Evolutionary conservation across 805 yeast genomes (phyloP), one percentile per base, ranked within the genome.

Genomic region (Kluyveromyces nonfermentans): DNA sequence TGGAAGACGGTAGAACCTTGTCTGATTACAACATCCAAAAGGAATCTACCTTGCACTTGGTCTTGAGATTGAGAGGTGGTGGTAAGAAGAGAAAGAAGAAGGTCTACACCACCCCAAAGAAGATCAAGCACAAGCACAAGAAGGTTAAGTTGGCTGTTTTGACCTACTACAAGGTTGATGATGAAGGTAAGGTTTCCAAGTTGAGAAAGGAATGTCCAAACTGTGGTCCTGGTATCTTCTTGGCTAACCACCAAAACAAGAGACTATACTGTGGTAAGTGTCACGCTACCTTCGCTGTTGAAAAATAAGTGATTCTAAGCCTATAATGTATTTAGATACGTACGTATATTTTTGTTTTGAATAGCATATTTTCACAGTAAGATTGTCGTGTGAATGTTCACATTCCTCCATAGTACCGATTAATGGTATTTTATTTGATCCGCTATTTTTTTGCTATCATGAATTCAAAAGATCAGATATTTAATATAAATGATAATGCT

Each of bases 61-160:
- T 90, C 56, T 77, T 90, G 57, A 88, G 97, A 80, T 85, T 90
- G 71, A 86, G 97, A 78, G 97, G 97, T 78, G 96, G 96, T 76
- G 96, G 96, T 80, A 93, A 89, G 86, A 93, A 93, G 93, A 90
- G 96, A 83, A 93, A 93, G 93, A 93, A 93, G 96, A 90, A 90
- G 95, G 97, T 88, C 71, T 93, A 90, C 90, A 90, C 97, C 78
- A 90, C 97, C 70, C 98, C 98, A 80, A 93, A 93, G 89, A 94
- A 89, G 85, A 86, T 93, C 78, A 86, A 77, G 78, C 97, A 93
- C 94, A 89, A 88, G 85, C 96, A 87, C 85, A 93, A 85, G 86
- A 93, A 90, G 82, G 86, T 85, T 76, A 93, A 93, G 85, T 81
- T 93, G 69, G 97, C 97, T 74, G 97, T 93, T 73, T 85, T 93